Percentiles rank a stretch among this genome's conserved stretches.
phyloP scores from a whole-genome alignment of 139 green algal genomes.

The Chlamydomonas asymmetrica region DNA sequence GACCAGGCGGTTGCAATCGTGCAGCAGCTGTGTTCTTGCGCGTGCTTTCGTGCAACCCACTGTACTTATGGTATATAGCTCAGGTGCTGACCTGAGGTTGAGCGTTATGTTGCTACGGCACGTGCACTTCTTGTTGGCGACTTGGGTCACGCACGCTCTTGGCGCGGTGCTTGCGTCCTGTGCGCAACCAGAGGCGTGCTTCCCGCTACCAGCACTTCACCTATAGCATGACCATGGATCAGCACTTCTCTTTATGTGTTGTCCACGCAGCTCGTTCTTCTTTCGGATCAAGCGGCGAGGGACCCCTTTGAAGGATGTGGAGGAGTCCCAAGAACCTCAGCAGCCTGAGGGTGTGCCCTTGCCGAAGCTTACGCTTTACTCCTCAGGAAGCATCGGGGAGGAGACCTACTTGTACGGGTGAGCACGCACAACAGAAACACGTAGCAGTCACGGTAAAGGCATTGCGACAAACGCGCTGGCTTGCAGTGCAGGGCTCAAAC shows the following conservation, averaged over 20 bases:
- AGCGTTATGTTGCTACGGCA: neutral
- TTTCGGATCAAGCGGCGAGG: slow-evolving; percentile 57
- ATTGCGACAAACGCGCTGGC: neutral
- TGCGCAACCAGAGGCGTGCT: neutral
- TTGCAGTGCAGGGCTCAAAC: neutral
- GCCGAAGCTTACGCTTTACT: neutral
- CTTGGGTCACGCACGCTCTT: neutral
- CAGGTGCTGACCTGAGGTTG: neutral
- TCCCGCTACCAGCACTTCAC: neutral
- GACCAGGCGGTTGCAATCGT: slow-evolving; percentile 30
- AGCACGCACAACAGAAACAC: neutral
- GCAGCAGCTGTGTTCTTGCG: slow-evolving; percentile 58
- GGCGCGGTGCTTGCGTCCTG: neutral
- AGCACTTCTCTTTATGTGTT: neutral
- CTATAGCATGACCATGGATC: neutral
- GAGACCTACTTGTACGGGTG: slow-evolving; percentile 29
- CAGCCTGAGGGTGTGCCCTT: neutral
- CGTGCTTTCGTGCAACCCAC: slow-evolving; percentile 55
- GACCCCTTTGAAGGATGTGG: neutral
- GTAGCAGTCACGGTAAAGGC: neutral
- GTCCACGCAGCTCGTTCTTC: slow-evolving; percentile 61
- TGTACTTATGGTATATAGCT: neutral
- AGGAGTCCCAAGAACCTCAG: neutral
- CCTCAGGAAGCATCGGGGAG: too few relatives aligned
- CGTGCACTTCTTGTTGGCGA: neutral